Percentiles rank a stretch among this genome's conserved stretches.
Conservation (phyloP, 2,329 filamentous ascomycete genomes). For the Celoporthe dispersa region DNA sequence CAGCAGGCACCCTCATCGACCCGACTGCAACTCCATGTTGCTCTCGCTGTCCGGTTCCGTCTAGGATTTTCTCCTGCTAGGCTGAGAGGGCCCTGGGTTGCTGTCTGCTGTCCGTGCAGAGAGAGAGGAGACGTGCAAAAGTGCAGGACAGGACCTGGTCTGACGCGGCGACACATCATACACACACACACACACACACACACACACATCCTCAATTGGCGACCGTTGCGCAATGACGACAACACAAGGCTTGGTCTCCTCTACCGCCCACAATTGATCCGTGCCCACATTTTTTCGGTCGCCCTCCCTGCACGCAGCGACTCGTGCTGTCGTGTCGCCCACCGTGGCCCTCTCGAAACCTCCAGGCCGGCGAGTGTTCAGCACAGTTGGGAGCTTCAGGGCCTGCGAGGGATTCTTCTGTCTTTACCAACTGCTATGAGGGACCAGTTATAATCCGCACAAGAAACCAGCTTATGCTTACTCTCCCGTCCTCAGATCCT, state of each 20-base stretch:
- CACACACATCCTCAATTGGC: not conserved
- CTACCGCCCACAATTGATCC: not conserved
- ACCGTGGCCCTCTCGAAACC: not conserved
- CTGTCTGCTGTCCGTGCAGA: not conserved
- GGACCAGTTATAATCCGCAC: not conserved
- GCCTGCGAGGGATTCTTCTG: not conserved
- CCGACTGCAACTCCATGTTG: not conserved
- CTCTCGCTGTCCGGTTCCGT: not conserved
- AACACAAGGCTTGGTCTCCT: not conserved
- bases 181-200: not conserved
- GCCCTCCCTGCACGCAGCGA: not conserved
- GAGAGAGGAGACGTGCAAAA: not conserved
- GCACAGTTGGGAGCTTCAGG: not conserved
- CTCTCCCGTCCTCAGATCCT: not conserved
- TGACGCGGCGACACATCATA: not conserved
- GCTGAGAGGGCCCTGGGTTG: no score
- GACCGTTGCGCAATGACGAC: slow-evolving; percentile 5
- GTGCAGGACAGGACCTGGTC: not conserved
- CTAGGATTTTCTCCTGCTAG: not conserved
- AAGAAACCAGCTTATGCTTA: not conserved
- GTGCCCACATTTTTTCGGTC: slow-evolving; percentile 1
- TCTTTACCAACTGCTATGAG: not conserved
- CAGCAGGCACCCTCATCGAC: not conserved
- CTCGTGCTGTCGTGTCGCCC: not conserved
- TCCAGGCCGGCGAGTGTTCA: not conserved